Evolutionary conservation across 1,284 basidiomycete genomes (phyloP).

Genomic region (Rhodotorula sp.): DNA sequence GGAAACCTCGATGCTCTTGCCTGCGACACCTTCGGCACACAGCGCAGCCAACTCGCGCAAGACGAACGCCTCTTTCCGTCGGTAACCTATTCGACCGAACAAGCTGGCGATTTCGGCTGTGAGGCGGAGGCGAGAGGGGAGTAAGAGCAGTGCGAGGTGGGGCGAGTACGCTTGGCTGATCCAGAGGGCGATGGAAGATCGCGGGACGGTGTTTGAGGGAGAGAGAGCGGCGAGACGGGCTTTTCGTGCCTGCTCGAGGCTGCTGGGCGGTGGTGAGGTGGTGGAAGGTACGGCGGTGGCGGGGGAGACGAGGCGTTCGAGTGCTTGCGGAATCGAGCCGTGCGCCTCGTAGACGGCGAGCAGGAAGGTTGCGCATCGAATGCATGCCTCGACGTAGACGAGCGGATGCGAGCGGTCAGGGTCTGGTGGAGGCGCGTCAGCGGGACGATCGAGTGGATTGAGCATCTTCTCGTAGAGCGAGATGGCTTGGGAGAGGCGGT

Average conservation of each 20-base stretch:
- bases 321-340: constrained; percentile 29
- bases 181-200: constrained; percentile 33
- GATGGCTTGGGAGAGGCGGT: constrained; percentile 38
- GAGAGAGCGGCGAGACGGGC: constrained; percentile 27
- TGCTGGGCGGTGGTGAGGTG: neutral
- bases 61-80: constrained; percentile 78
- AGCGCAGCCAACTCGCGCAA: constrained; percentile 61
- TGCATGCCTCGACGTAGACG: constrained; percentile 41
- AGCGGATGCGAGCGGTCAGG: constrained; percentile 41
- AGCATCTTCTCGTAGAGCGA: constrained; percentile 41
- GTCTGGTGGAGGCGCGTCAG: constrained; percentile 15
- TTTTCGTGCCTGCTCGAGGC: constrained; percentile 1
- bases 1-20: constrained; percentile 30
- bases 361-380: constrained; percentile 37
- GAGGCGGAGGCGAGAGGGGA: constrained; percentile 68
- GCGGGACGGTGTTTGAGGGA: constrained; percentile 35
- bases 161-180: constrained; percentile 33
- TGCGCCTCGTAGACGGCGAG: constrained; percentile 33
- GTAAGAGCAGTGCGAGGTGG: constrained; percentile 55
- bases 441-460: constrained; percentile 15
- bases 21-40: constrained; percentile 36
- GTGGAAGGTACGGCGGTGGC: neutral
- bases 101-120: constrained; percentile 69
- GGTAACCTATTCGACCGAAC: constrained; percentile 74
- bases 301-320: constrained; percentile 19